These are phyloP conservation scores for Nannochloris sp. DNA, from an alignment of 139 green algal genomes.

Conservation along the genomic window DNA sequence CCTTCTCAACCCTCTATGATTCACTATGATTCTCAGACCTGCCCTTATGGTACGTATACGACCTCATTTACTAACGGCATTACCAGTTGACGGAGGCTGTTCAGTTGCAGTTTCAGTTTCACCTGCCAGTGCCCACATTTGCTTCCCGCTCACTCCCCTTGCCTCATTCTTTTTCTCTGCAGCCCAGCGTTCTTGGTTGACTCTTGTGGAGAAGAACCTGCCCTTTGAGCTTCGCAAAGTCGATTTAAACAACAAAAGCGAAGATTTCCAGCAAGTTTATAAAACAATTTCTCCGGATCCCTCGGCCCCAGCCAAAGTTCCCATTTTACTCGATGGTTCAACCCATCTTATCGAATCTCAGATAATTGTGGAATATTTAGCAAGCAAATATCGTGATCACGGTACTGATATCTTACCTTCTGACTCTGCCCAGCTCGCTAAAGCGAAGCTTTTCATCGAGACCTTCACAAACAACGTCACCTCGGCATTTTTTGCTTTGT, in stretches of 20 bases:
- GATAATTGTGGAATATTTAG: constrained; percentile 4
- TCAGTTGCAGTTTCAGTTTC: too few species aligned
- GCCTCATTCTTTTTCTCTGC: background rate
- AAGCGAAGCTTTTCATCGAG: constrained; percentile 1
- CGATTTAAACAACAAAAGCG: constrained; percentile 1
- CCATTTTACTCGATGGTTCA: constrained; percentile 4
- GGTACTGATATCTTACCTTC: background rate
- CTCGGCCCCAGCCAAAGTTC: background rate
- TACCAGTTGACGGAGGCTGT: too few species aligned
- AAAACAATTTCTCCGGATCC: background rate
- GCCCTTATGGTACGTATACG: background rate
- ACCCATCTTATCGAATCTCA: constrained; percentile 8
- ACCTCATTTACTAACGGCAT: background rate
- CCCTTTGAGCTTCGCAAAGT: background rate
- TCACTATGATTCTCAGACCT: constrained; percentile 1
- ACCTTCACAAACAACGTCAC: background rate
- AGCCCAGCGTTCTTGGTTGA: constrained; percentile 2
- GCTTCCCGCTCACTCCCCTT: background rate
- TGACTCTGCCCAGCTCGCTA: background rate
- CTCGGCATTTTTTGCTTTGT: background rate
- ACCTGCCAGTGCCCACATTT: background rate
- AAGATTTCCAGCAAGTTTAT: constrained; percentile 3
- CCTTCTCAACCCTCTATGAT: background rate
- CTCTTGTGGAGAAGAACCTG: constrained; percentile 3
- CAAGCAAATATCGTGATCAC: background rate